Conservation (phyloP, 345 rosid genomes). For the Bruguiera parviflora region DNA sequence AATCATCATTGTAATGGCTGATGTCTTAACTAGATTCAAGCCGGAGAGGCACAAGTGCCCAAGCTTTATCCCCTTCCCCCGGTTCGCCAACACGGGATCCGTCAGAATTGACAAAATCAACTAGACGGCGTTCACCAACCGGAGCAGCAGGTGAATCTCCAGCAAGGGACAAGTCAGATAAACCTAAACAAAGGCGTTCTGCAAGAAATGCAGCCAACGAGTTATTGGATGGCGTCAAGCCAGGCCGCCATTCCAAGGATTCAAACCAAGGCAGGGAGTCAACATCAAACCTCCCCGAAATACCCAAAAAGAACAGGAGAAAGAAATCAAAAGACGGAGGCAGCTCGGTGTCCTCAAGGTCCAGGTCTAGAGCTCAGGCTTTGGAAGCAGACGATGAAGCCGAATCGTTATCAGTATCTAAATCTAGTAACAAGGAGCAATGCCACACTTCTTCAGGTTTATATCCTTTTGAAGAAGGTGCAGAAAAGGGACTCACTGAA, state of each 20-base stretch:
- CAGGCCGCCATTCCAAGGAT: constrained; percentile 8
- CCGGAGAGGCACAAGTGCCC: constrained; percentile 15
- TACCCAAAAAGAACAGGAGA: constrained; percentile 32
- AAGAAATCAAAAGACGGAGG: constrained; percentile 41
- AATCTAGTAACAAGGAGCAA: not conserved
- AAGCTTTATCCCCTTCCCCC: not conserved
- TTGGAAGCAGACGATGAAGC: constrained; percentile 28
- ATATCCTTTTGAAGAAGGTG: constrained; percentile 18
- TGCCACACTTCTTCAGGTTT: not conserved
- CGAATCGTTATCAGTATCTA: constrained; percentile 38
- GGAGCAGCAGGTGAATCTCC: constrained; percentile 31
- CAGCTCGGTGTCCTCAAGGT: constrained; percentile 24
- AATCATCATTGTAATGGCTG: too few relatives aligned
- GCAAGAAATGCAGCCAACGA: constrained; percentile 25
- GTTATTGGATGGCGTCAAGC: not conserved
- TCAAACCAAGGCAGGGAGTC: constrained; percentile 24
- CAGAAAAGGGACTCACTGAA: constrained; percentile 12
- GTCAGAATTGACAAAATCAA: constrained; percentile 37
- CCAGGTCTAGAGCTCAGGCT: constrained; percentile 32
- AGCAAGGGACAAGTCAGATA: constrained; percentile 44
- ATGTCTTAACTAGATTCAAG: not conserved
- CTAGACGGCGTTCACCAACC: constrained; percentile 39
- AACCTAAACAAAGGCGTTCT: constrained; percentile 44
- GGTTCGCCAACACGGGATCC: constrained; percentile 18
- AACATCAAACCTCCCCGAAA: constrained; percentile 22